These are phyloP conservation scores for Basipetospora chlamydospora DNA, from an alignment of 2,329 filamentous ascomycete genomes.

Conservation along the genomic window DNA sequence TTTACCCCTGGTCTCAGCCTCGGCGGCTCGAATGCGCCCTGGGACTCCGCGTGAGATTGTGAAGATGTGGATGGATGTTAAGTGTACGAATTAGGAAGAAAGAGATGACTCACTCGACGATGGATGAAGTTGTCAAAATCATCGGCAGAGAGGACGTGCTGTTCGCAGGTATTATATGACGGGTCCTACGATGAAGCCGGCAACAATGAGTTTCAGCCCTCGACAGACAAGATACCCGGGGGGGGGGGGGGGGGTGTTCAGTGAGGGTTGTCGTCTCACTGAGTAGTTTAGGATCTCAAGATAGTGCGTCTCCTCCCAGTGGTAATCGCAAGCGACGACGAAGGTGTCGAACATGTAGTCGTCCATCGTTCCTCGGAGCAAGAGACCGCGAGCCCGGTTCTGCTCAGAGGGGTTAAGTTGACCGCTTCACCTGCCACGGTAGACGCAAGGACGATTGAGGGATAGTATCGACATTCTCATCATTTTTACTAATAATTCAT, in stretches of 20 bases:
- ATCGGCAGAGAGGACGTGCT: slow-evolving; percentile 34
- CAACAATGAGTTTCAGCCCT: too few relatives aligned
- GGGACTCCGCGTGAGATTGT: background rate
- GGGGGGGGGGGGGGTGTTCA: too few relatives aligned
- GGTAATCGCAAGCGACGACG: slow-evolving; percentile 31
- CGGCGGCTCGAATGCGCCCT: slow-evolving; percentile 39
- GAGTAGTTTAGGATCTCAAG: slow-evolving; percentile 46
- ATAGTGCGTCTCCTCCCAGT: slow-evolving; percentile 38
- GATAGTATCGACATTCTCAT: too few relatives aligned
- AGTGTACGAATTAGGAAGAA: too few relatives aligned
- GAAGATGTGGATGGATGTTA: too few relatives aligned
- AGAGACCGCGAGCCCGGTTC: too few relatives aligned
- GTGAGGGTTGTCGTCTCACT: slow-evolving; percentile 21
- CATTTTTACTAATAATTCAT: too few relatives aligned
- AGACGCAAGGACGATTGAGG: too few relatives aligned
- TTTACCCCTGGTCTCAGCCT: slow-evolving; percentile 26
- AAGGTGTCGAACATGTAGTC: slow-evolving; percentile 40
- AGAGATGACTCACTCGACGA: slow-evolving; percentile 32
- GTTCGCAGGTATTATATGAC: slow-evolving; percentile 31
- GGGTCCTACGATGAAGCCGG: slow-evolving; percentile 29
- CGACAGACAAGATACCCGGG: too few relatives aligned
- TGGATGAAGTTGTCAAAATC: slow-evolving; percentile 45
- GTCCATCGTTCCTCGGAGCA: too few relatives aligned
- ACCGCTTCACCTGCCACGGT: too few relatives aligned
- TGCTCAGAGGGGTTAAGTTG: too few relatives aligned